A percentile compares a stretch with the other conserved stretches of the same genome.
Conservation (phyloP, 257 asterid species). For the Cinchona pubescens region DNA sequence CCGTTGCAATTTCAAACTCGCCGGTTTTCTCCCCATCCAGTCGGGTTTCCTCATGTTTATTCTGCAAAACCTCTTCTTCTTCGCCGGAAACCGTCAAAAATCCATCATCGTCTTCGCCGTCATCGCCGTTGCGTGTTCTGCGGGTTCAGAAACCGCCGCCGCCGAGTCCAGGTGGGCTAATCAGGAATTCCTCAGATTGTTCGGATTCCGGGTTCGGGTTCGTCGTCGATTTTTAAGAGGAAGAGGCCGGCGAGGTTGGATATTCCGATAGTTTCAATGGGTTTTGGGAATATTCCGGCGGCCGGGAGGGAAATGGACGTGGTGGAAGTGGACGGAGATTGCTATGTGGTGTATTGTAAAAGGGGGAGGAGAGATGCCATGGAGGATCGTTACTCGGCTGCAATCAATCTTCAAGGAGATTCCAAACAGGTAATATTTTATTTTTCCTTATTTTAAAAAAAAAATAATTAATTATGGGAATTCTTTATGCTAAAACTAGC, state of each 20-base stretch:
- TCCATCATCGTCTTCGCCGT: conserved; percentile 38
- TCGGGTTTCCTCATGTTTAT: conserved; percentile 24
- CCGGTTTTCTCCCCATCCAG: conserved; percentile 53
- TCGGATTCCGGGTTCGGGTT: conserved; percentile 20
- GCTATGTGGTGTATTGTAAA: conserved; percentile 75
- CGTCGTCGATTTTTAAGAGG: conserved; percentile 30
- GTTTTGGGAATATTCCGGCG: conserved; percentile 25
- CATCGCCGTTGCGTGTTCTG: conserved; percentile 53
- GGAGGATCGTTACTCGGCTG: conserved; percentile 84
- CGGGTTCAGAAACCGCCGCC: conserved; percentile 50
- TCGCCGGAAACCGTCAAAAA: conserved; percentile 24
- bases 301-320: conserved; percentile 26
- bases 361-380: conserved; percentile 70
- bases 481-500: not conserved
- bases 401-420: conserved; percentile 45
- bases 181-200: conserved; percentile 35
- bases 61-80: conserved; percentile 30
- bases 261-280: conserved; percentile 29
- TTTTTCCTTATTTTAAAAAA: not conserved
- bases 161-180: conserved; percentile 41
- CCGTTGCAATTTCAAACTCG: conserved; percentile 59
- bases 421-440: conserved; percentile 47
- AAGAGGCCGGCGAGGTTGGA: conserved; percentile 42
- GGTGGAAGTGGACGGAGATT: conserved; percentile 70
- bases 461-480: not conserved